Evolutionary conservation across 2,329 filamentous ascomycete species (phyloP).

Genomic region (Trichoderma atrobrunneum): DNA sequence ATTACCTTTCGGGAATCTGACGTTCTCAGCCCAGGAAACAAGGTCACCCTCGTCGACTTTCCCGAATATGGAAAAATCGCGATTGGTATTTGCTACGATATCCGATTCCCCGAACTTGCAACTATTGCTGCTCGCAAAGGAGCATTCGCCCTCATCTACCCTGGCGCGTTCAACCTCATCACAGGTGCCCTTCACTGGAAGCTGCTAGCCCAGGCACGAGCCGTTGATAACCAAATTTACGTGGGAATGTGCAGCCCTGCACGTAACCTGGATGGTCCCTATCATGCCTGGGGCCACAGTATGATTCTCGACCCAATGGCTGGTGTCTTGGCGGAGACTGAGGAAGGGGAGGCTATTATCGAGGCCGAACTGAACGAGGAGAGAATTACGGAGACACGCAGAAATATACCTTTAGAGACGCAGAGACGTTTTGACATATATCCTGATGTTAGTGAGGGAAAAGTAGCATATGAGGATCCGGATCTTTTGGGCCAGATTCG

Average conservation of each 20-base stretch:
- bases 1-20: constrained; percentile 91
- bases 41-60: constrained; percentile 79
- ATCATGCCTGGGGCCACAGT: constrained; percentile 91
- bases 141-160: constrained; percentile 84
- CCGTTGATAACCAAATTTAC: constrained; percentile 91
- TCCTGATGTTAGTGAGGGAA: constrained; percentile 73
- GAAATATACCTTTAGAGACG: constrained; percentile 75
- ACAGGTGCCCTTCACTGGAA: constrained; percentile 93
- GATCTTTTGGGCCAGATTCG: neutral
- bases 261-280: constrained; percentile 70
- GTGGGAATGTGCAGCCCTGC: constrained; percentile 90
- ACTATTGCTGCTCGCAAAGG: constrained; percentile 81
- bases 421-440: constrained; percentile 96
- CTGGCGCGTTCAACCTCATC: constrained; percentile 94
- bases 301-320: constrained; percentile 87
- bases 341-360: constrained; percentile 73
- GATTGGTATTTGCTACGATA: constrained; percentile 94
- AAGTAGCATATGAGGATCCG: neutral
- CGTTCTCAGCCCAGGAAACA: constrained; percentile 79
- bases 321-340: constrained; percentile 71
- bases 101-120: constrained; percentile 92
- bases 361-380: constrained; percentile 66
- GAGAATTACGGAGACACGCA: constrained; percentile 71
- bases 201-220: constrained; percentile 75
- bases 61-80: constrained; percentile 85